Evolutionary conservation across 2,329 filamentous ascomycete genomes (phyloP).

Genomic region (Pseudopyricularia javanii): DNA sequence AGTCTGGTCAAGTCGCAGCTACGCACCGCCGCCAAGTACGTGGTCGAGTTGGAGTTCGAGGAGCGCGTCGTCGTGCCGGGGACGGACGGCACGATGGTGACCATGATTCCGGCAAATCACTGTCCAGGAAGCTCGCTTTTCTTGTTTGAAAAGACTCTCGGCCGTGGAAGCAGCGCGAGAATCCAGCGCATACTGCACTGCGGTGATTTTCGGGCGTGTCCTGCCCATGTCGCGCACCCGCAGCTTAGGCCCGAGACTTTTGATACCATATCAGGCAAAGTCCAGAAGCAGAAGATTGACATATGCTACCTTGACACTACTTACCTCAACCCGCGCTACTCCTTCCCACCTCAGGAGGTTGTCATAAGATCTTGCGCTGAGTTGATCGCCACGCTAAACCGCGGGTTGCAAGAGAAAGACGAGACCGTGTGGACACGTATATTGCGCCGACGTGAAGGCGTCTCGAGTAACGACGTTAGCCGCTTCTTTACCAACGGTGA

Average conservation of each 20-base stretch:
- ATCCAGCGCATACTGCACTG: slow-evolving; percentile 81
- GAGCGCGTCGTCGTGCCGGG: slow-evolving; percentile 64
- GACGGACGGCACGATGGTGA: slow-evolving; percentile 73
- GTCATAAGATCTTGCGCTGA: slow-evolving; percentile 82
- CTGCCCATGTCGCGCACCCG: slow-evolving; percentile 71
- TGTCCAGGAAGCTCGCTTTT: slow-evolving; percentile 92
- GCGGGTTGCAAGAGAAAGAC: slow-evolving; percentile 18
- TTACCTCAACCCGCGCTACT: slow-evolving; percentile 89
- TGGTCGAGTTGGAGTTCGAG: slow-evolving; percentile 80
- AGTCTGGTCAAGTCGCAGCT: slow-evolving; percentile 82
- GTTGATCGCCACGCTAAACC: slow-evolving; percentile 52
- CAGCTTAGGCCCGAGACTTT: slow-evolving; percentile 63
- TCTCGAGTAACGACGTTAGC: slow-evolving; percentile 32
- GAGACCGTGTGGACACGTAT: slow-evolving; percentile 34
- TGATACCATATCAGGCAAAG: slow-evolving; percentile 59
- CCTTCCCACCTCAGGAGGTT: slow-evolving; percentile 79
- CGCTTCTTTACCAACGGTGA: slow-evolving; percentile 31
- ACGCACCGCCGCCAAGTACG: slow-evolving; percentile 72
- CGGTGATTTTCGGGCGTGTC: slow-evolving; percentile 88
- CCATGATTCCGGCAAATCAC: slow-evolving; percentile 94
- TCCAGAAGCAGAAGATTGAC: slow-evolving; percentile 76
- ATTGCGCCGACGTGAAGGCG: slow-evolving; percentile 18
- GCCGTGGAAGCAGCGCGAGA: slow-evolving; percentile 35
- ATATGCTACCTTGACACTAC: slow-evolving; percentile 96
- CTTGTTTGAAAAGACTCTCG: slow-evolving; percentile 70